Evolutionary conservation across 441 rosid genomes (phyloP), one percentile per base, ranked within the genome.

Genomic region (Corymbia citriodora): DNA sequence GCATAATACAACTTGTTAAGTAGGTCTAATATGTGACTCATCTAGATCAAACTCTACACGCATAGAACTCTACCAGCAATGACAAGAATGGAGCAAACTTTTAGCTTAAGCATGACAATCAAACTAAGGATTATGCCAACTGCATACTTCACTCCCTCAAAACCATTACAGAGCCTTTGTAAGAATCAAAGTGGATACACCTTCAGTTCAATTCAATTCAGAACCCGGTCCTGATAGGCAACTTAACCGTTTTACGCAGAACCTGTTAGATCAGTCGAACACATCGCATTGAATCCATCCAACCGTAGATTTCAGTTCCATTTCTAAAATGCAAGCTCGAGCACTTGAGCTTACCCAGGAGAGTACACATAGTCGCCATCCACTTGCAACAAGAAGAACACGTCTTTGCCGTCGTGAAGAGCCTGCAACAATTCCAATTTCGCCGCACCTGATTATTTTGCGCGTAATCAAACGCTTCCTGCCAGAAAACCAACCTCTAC

Each of bases 301-400:
- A 14, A 45, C 36, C 52, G 4, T 45, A 13, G 52, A 23, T 45
- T 45, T 79, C 6, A 2, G n/a, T 23, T 79, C 52, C 52, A 40
- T 45, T 36, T 72, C 48, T 18, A 18, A 72, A 72, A 36, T 9
- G 82, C 52, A 45, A 45, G 85, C 85, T 53, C 54, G 16, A 68
- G 52, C 63, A 86, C 48, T 74, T 87, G 91, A 86, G 92, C 93
- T 87, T 90, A 98, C 99, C 99, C 97, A 93, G 95, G 94, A 40
- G 94, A 89, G 93, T 95, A 96, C 25, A 92, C 98, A 91, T 97
- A 98, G 36, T 95, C 93, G 88, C 99, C 99, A 93, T 96, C 98
- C 92, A 97, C 96, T 94, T 96, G 97, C 94, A 98, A 90, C 94
- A 97, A 91, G 92, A 98, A 96, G 94, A 94, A 98, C 65, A 95